Evolutionary conservation across 768 basidiomycete species (phyloP), one percentile per base, ranked within the genome.

Genomic region (Suillus subluteus): DNA sequence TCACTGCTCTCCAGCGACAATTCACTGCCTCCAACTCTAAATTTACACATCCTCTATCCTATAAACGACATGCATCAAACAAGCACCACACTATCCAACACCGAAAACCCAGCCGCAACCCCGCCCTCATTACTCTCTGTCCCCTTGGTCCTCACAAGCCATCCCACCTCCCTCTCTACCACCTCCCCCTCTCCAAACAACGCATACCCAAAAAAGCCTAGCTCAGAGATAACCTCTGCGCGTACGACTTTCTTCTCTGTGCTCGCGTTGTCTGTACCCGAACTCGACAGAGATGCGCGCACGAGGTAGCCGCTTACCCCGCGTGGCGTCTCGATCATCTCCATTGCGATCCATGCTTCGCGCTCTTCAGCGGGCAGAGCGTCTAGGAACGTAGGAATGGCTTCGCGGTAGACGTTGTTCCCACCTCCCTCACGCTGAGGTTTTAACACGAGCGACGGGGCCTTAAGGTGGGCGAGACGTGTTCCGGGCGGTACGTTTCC

Each of bases 341-440:
- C 90, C 97, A 99, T 98, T 40, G 96, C 92, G 63, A 98, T 95
- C 93, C 97, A 99, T 2, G 92, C 95, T 68, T 87, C 84, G 9
- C 90, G 85, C 72, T 93, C 92, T 63, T 81, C 73, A 2, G 72
- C 76, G 0, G 85, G 84, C 3, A 98, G 81, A 7, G 73, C 73
- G 16, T 89, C 87, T 3, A 99, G 80, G 78, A 95, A 95, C 0
- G 81, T 69, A 0, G 92, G 93, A 59, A 98, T 97, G 58, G 89
- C 88, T 3, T 81, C 81, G 67, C 92, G 91, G 79, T 98, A 99
- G 32, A 99, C 85, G 72, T 99, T 99, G 72, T 98, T 98, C 9
- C 97, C 97, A 1, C 97, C 97, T 2, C 97, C 97, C 81, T 99
- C 97, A n/a, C 96, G 86, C 76, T 99, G 97, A 0, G 97, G 97